Percentiles rank a stretch among this genome's conserved stretches.
Conservation (phyloP, 768 basidiomycete species). For the Xerocomus potaroensis region DNA sequence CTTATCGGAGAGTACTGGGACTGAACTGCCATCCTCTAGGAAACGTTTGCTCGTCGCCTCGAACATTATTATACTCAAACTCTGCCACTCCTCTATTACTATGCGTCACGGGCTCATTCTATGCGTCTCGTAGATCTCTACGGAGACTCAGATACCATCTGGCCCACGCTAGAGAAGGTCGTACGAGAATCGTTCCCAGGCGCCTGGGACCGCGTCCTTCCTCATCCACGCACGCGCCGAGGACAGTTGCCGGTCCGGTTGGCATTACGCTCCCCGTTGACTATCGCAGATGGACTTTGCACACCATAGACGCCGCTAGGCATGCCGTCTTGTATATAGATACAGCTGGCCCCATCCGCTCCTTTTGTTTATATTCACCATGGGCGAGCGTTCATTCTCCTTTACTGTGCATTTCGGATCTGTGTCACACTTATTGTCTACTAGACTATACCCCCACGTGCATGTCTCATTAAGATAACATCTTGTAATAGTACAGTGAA, state of each 20-base stretch:
- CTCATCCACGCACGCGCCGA: constrained; percentile 12
- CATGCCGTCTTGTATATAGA: background rate
- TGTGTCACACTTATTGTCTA: constrained; percentile 5
- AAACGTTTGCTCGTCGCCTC: constrained; percentile 71
- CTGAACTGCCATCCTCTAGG: constrained; percentile 39
- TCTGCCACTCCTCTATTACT: constrained; percentile 77
- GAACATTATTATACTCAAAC: constrained; percentile 73
- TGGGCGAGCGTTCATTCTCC: constrained; percentile 11
- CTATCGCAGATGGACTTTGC: constrained; percentile 8
- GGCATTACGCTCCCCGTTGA: constrained; percentile 7
- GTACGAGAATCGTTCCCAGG: constrained; percentile 52
- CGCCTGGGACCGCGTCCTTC: constrained; percentile 45
- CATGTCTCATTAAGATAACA: constrained; percentile 2
- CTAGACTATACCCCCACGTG: constrained; percentile 8
- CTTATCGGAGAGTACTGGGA: background rate
- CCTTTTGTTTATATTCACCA: constrained; percentile 10
- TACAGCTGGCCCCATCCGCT: constrained; percentile 1
- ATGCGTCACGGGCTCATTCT: constrained; percentile 40
- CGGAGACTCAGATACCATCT: constrained; percentile 75
- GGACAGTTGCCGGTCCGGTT: constrained; percentile 16
- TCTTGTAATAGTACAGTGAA: constrained; percentile 9
- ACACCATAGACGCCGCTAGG: constrained; percentile 9
- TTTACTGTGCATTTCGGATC: constrained; percentile 17
- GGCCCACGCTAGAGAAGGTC: constrained; percentile 69
- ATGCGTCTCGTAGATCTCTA: constrained; percentile 52